Base-by-base conservation (phyloP, 495 filamentous ascomycete genomes). In the Opeltia flavorubescens region DNA sequence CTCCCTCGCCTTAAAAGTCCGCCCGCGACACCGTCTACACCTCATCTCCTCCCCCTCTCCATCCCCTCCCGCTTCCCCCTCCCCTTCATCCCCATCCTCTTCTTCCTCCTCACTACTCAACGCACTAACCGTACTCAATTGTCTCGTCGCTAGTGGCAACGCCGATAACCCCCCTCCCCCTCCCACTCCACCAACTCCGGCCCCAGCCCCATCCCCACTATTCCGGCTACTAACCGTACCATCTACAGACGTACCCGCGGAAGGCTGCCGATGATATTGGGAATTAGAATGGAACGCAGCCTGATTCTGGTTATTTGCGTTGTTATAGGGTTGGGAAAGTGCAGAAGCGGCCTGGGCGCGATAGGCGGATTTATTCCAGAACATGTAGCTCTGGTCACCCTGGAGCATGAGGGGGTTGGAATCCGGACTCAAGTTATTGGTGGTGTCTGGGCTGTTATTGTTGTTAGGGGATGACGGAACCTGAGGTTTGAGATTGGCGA, bases 331-430 rank as follows among this genome's bases (percentile, higher is more conserved):
- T n/a, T n/a, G n/a, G n/a, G n/a, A n/a, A n/a, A n/a, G 58, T 15
- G 61, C 59, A 9, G 52, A 57, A 17, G 59, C 59, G 1, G 68
- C 67, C 29, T 69, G 35, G 6, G 68, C 68, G 46, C 69, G 63
- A 41, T 69, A 68, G 13, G 63, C 60, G 42, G 67, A 65, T 27
- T 67, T 66, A 38, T 68, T 71, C 65, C 73, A 77, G 51, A 67
- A 77, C 5, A 67, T 65, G 42, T 71, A 68, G 59, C 65, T 71
- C 27, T 72, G 71, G 15, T 71, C 70, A 21, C 66, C 69, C 51
- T 69, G 65, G 2, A 74, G 50, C 66, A 70, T 73, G 17, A 73
- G 61, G 0, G 73, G 69, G 30, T 73, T 67, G 6, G 63, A 58
- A 4, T 54, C 51, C 21, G 30, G 29, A n/a, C 46, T n/a, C 23